These are phyloP conservation scores for Vicia faba DNA, from an alignment of 306 rosid genomes.

Conservation along the genomic window DNA sequence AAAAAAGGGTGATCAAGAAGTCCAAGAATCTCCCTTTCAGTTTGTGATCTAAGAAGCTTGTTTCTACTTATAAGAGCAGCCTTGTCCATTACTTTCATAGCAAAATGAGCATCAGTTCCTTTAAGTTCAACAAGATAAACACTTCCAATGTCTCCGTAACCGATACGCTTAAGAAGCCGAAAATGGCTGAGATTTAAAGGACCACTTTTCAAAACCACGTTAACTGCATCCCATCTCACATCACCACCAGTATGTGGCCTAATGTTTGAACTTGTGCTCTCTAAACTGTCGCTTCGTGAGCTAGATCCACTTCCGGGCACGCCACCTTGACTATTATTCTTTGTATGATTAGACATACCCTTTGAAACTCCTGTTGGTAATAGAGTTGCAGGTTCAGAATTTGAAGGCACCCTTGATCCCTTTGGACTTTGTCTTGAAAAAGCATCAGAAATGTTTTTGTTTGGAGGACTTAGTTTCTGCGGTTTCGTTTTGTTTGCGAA, in stretches of 20 bases:
- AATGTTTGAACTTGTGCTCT: constrained; percentile 58
- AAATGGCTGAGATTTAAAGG: constrained; percentile 66
- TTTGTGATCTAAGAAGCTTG: constrained; percentile 82
- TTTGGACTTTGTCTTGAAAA: constrained; percentile 39
- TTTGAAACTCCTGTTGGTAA: constrained; percentile 17
- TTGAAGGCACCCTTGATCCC: constrained; percentile 37
- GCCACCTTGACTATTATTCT: constrained; percentile 34
- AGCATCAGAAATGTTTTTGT: constrained; percentile 39
- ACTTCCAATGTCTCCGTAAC: constrained; percentile 85
- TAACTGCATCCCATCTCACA: constrained; percentile 78
- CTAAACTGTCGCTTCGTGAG: constrained; percentile 73
- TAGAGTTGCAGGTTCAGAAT: constrained; percentile 38
- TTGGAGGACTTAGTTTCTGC: constrained; percentile 30
- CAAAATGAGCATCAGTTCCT: constrained; percentile 63
- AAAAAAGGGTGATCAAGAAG: constrained; percentile 94
- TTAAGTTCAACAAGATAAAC: constrained; percentile 79
- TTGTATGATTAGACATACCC: constrained; percentile 42
- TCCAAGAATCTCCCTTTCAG: constrained; percentile 91
- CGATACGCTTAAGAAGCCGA: constrained; percentile 81
- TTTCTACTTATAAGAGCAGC: constrained; percentile 82
- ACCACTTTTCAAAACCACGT: constrained; percentile 52
- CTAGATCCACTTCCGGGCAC: constrained; percentile 37
- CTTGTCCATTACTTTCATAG: constrained; percentile 94
- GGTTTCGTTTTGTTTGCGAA: constrained; percentile 30
- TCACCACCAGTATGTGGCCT: constrained; percentile 95